Evolutionary conservation across 768 basidiomycete species (phyloP), one percentile per base, ranked within the genome.

Genomic region (Podaxis rugospora): DNA sequence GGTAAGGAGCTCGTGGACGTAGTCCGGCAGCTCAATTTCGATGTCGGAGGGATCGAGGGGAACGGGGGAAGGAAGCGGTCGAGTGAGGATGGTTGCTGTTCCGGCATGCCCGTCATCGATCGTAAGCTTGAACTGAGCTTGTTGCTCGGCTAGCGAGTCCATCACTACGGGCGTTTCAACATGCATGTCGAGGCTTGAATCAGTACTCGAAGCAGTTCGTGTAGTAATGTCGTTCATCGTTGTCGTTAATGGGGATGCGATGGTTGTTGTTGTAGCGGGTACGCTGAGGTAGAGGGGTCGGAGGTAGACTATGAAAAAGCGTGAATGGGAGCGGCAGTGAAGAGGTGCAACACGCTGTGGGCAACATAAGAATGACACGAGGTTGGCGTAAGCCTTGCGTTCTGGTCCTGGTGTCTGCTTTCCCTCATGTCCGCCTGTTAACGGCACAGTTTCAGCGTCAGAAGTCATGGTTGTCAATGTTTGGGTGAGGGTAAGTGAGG

Each of bases 341-440:
- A 61, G 52, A 39, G 59, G 53, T 21, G 37, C 53, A n/a, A 61
- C 53, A 61, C 59, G 59, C 40, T 61, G 59, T 9, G 59, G 53
- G n/a, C 59, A 61, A 37, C 59, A 47, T 55, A 61, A 47, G 49
- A 61, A 61, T n/a, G 59, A 47, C 59, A 61, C 35, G 52, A 61
- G 59, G 59, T 61, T 61, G 44, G 42, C 16, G 32, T 44, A 25
- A 55, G 32, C 37, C 44, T 37, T 61, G 53, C 55, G 44, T 49
- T 61, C 53, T 54, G 46, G 52, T 7, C 16, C 21, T 14, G 25
- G 25, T 42, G 53, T 35, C 18, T 61, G 59, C 18, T 39, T 40
- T 10, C 16, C 47, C 23, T 61, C 59, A 54, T 61, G 32, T 61
- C 36, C 42, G 21, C 44, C 52, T 54, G 16, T 32, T 54, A 40